Base-by-base conservation (phyloP, 2,329 filamentous ascomycete genomes). In the Colletotrichum sp. region DNA sequence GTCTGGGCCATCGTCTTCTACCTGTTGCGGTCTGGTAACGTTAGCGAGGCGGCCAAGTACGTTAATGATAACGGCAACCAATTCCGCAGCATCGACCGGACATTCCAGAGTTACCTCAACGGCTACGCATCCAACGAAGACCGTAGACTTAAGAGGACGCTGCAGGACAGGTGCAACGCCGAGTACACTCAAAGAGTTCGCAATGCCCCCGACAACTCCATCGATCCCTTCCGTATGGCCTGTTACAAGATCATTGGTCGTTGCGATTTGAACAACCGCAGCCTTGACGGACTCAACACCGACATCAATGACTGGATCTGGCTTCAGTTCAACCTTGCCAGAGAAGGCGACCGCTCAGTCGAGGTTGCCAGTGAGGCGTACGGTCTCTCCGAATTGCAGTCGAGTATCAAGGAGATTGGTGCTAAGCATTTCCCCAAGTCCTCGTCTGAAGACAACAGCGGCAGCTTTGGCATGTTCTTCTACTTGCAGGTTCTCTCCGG, bases 211-310 rank as follows among this genome's bases (percentile, higher is more conserved):
- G 95, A 97, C 74, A 94, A 96, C 82, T 94, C 95, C 2, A 93
- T 98, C 78, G 97, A 99, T 83, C 97, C 97, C 30, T 99, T 98
- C 87, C 93, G 96, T 70, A 96, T 98, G 92, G 96, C 96, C 64
- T 98, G 97, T 84, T 99, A 99, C 90, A 99, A 99, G 89, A 93
- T 99, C 77, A 94, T 99, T 80, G 97, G 98, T 61, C 95, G 93
- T 61, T 93, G 92, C 79, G 93, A 94, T 80, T 86, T 94, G 30
- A 88, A 87, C 81, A 92, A 93, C 83, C 90, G 93, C 77, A 92
- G 89, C 79, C 84, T 94, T 34, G 92, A 93, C 28, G 90, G 90
- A 61, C 85, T 94, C 43, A 91, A 91, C 80, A 91, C 90, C 16
- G 91, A 92, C 74, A 91, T 94, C 75, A 91, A 93, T 80, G 93